A percentile compares a stretch with the other conserved stretches of the same genome.
Conservation (phyloP, 352 stramenopile species). For the Phytophthora podocarpi region DNA sequence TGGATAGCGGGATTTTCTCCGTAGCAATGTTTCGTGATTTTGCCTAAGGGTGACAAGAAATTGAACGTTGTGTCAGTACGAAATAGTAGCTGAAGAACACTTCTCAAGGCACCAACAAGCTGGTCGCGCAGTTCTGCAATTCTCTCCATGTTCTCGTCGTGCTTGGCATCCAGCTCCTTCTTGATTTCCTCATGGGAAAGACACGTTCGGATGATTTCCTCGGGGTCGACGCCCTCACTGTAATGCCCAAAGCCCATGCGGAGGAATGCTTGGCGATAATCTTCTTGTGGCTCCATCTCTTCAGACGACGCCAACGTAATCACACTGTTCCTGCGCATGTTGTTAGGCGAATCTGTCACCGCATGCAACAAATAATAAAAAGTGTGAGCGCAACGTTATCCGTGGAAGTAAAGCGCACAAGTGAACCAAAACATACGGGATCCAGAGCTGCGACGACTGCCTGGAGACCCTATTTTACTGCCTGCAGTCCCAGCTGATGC, state of each 20-base stretch:
- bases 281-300: slow-evolving; percentile 38
- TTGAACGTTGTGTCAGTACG: not conserved
- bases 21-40: slow-evolving; percentile 50
- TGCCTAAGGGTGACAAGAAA: slow-evolving; percentile 31
- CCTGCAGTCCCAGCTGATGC: not conserved
- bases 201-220: slow-evolving; percentile 74
- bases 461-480: not conserved
- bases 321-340: slow-evolving; percentile 11
- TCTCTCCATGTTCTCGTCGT: slow-evolving; percentile 63
- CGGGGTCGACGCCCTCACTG: slow-evolving; percentile 57
- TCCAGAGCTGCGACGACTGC: slow-evolving; percentile 7
- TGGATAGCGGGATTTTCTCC: slow-evolving; percentile 65
- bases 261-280: slow-evolving; percentile 65
- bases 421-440: slow-evolving; percentile 10
- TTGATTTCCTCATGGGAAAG: slow-evolving; percentile 71
- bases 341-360: slow-evolving; percentile 19
- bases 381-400: not conserved
- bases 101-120: slow-evolving; percentile 56
- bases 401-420: not conserved
- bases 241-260: slow-evolving; percentile 69
- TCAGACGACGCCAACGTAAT: slow-evolving; percentile 1
- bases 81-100: not conserved
- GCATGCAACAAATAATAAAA: too few relatives aligned
- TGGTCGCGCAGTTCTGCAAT: slow-evolving; percentile 55
- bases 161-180: slow-evolving; percentile 67